phyloP scores from a whole-genome alignment of 257 asterid genomes.

The Eucommia ulmoides region DNA sequence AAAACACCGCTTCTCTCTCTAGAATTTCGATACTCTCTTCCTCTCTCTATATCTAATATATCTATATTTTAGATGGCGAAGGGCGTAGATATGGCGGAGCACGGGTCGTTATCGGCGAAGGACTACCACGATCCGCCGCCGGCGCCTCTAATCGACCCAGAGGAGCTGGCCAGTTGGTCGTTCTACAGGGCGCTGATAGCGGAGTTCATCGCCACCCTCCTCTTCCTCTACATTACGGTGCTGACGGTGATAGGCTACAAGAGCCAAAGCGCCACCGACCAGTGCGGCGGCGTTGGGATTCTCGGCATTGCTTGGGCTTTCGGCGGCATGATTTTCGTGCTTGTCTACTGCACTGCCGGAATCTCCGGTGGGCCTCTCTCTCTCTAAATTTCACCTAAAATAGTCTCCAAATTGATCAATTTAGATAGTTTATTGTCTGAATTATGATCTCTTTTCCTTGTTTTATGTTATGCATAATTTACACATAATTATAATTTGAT shows the following conservation, averaged over 20 bases:
- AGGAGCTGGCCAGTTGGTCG: constrained; percentile 12
- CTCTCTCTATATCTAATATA: too few species aligned
- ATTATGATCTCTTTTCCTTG: too few species aligned
- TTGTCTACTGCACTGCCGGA: constrained; percentile 19
- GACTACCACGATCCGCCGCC: constrained; percentile 17
- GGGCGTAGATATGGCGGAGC: constrained; percentile 6
- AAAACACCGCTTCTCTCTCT: too few species aligned
- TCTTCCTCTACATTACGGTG: constrained; percentile 14
- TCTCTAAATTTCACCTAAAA: too few species aligned
- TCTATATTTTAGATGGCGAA: too few species aligned
- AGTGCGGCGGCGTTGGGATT: constrained; percentile 14
- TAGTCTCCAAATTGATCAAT: too few species aligned
- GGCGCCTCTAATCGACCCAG: constrained; percentile 7
- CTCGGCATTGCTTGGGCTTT: constrained; percentile 21
- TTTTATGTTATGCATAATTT: too few species aligned
- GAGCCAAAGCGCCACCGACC: neutral
- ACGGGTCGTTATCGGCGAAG: neutral
- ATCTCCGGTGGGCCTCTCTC: constrained; percentile 22
- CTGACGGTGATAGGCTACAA: constrained; percentile 15
- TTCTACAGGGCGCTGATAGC: constrained; percentile 16
- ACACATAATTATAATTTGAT: too few species aligned
- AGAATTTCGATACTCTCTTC: too few species aligned
- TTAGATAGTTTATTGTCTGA: too few species aligned
- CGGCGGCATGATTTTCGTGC: constrained; percentile 19
- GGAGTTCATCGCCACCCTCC: constrained; percentile 15